A percentile compares a stretch with the other conserved stretches of the same genome.
Evolutionary conservation across 192 early-diverging fungal species (phyloP).

Genomic region (Podila minutissima): DNA sequence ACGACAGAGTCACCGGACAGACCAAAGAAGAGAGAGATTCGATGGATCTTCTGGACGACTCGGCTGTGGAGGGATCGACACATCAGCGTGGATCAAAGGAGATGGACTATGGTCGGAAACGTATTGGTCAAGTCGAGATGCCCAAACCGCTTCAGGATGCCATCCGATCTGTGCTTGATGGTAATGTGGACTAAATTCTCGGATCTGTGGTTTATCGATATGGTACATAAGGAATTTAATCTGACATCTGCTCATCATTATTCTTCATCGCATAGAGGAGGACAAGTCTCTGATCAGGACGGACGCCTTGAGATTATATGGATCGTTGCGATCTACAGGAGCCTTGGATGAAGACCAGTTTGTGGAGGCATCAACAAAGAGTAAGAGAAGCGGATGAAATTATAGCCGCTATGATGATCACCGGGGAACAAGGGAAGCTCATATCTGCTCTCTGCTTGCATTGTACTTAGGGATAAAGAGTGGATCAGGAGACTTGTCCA

Average conservation of each 20-base stretch:
- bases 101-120: conserved; percentile 44
- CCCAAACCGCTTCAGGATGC: conserved; percentile 37
- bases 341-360: conserved; percentile 26
- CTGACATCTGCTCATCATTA: background rate
- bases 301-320: conserved; percentile 63
- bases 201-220: background rate
- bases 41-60: conserved; percentile 1
- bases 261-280: conserved; percentile 3
- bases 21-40: conserved; percentile 27
- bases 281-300: conserved; percentile 58
- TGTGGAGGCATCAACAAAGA: conserved; percentile 17
- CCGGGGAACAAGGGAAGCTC: background rate
- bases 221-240: background rate
- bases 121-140: conserved; percentile 47
- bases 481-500: conserved; percentile 11
- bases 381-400: conserved; percentile 8
- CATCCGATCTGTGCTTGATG: conserved; percentile 26
- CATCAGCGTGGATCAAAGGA: conserved; percentile 48
- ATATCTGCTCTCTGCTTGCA: too few species aligned
- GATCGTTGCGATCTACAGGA: conserved; percentile 62
- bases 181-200: conserved; percentile 2
- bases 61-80: background rate
- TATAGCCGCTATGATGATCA: background rate
- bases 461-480: conserved; percentile 24
- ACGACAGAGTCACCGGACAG: conserved; percentile 34